Evolutionary conservation across 441 rosid genomes (phyloP).

Genomic region (Euphorbia schlechtendalii): DNA sequence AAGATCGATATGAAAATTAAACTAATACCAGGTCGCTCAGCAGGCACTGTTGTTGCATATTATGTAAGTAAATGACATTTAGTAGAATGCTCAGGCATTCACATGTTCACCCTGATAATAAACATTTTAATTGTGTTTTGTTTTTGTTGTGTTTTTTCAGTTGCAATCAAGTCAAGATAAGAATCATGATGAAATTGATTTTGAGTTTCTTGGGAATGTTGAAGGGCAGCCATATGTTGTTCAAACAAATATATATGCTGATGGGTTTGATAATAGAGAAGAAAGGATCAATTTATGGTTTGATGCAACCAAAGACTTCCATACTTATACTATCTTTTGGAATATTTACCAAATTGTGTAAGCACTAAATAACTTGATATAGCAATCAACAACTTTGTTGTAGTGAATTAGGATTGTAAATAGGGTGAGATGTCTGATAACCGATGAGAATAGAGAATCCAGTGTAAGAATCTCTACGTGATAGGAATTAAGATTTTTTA

Average conservation of each 20-base stretch:
- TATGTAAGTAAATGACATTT: slow-evolving; percentile 37
- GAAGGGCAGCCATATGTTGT: slow-evolving; percentile 59
- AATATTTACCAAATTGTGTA: slow-evolving; percentile 83
- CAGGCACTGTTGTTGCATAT: slow-evolving; percentile 77
- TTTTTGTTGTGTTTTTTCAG: slow-evolving; percentile 26
- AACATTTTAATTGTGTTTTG: neutral
- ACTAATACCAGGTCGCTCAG: slow-evolving; percentile 65
- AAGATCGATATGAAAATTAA: slow-evolving; percentile 69
- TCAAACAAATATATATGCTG: slow-evolving; percentile 65
- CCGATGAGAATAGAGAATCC: no score
- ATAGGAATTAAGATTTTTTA: no score
- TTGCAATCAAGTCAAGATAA: slow-evolving; percentile 65
- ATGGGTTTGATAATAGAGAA: slow-evolving; percentile 65
- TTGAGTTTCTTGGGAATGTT: slow-evolving; percentile 70
- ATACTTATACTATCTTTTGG: slow-evolving; percentile 71
- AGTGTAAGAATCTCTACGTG: no score
- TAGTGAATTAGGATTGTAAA: no score
- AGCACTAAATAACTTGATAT: slow-evolving; percentile 11
- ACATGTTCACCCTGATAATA: neutral
- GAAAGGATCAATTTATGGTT: slow-evolving; percentile 82
- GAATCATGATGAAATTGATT: slow-evolving; percentile 72
- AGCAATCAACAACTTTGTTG: no score
- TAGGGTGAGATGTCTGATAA: no score
- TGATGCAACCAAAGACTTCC: slow-evolving; percentile 69
- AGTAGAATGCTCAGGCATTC: no score